Conservation (phyloP, 2,329 filamentous ascomycete species). For the Ophiostoma ips region DNA sequence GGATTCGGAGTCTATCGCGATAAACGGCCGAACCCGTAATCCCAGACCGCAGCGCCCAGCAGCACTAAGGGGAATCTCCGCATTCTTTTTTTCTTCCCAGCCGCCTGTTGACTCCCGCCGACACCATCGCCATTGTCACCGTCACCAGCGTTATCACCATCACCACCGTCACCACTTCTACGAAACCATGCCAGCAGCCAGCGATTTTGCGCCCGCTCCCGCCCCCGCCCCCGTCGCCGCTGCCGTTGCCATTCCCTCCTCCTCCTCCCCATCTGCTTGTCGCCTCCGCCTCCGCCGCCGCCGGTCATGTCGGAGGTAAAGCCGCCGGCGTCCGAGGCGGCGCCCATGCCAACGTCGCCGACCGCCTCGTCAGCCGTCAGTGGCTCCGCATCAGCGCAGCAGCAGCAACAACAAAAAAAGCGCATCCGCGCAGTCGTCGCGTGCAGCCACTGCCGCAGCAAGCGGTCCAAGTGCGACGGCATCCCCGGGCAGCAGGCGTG, state of each 20-base stretch:
- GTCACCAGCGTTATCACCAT: no score
- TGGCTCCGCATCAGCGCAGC: neutral
- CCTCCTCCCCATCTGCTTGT: neutral
- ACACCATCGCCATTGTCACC: no score
- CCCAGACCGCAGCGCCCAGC: no score
- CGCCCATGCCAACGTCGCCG: neutral
- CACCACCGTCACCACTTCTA: no score
- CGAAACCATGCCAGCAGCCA: no score
- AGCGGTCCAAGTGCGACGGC: slow-evolving; percentile 9
- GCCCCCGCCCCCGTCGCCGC: no score
- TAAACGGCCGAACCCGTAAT: neutral
- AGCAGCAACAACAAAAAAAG: neutral
- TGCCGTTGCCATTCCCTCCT: no score
- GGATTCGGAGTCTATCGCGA: neutral
- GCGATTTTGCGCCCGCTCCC: no score
- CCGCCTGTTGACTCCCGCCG: no score
- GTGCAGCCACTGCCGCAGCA: slow-evolving; percentile 11
- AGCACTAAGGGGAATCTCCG: no score
- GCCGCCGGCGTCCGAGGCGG: neutral
- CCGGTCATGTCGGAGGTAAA: neutral
- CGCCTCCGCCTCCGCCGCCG: neutral
- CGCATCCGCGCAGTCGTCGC: slow-evolving; percentile 9
- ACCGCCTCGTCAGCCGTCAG: neutral
- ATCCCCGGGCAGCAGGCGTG: slow-evolving; percentile 6
- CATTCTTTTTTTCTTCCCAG: no score